Base-by-base conservation (phyloP, 176 grass and related monocot species). In the Oryza glumipatula region DNA sequence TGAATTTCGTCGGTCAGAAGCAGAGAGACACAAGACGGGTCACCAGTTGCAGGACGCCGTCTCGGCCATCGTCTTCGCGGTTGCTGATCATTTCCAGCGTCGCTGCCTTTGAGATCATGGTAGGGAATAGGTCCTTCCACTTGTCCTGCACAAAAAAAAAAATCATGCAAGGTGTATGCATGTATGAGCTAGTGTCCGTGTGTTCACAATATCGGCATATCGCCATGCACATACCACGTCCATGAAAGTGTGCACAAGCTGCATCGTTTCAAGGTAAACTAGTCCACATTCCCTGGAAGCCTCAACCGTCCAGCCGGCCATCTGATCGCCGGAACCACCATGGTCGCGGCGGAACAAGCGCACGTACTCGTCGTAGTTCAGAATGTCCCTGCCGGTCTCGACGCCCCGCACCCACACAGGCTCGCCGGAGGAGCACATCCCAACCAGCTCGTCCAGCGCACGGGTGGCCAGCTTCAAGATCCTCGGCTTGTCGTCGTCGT, bases 361-460 rank as follows among this genome's bases (percentile, higher is more conserved):
- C 58, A 91, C 15, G 84, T 98, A 95, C 75, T 95, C 93, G 66
- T 95, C 89, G 85, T 93, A 92, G 76, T 93, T 90, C 26, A 95
- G 89, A 80, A 95, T 91, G 81, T 92, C 88, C 26, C 90, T 85
- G 4, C 80, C 82, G 26, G 93, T 94, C 82, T 95, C 91, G 12
- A 94, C 72, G 70, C 87, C 92, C 74, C 77, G 84, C 63, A 94
- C 54, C 93, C 93, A 95, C 67, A 98, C 82, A 12, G 95, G 95
- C 74, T 90, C 85, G 11, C 68, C 76, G 81, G 89, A 68, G 13
- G 85, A 88, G 23, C 69, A 78, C 93, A 95, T 94, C 86, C 75
- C 69, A 38, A 51, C 70, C 10, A 97, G 82, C 79, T 97, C 92
- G 6, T 89, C 88, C 88, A 94, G 63, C 3, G 93, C 91, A 35